Evolutionary conservation across 177 flowering plant genomes (phyloP), one percentile per base, ranked within the genome.

Genomic region (Viscum album): DNA sequence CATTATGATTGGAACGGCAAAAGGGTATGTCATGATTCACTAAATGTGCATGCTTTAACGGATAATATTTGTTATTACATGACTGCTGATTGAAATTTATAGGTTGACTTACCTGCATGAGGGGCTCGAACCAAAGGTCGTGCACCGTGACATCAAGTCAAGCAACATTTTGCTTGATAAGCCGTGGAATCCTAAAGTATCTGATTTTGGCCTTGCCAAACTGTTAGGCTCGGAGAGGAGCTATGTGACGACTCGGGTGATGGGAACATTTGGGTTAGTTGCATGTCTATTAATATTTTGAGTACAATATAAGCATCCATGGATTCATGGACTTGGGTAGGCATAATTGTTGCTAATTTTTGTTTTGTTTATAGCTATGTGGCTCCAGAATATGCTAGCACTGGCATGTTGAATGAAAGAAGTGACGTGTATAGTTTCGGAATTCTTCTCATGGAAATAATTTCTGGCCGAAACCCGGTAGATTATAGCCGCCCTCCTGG

Each of bases 401-500:
- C 95, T 21, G 95, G 92, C 54, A 89, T 87, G 95, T 72, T 89
- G 74, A 89, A 85, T 74, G 95, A 89, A 66, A 79, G 86, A 73
- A 89, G 95, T 70, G 95, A 89, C 78, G 89, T 89, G 1, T 89
- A 89, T 64, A 83, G 92, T 77, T 87, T 87, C 77, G 92, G 95
- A 2, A 83, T 89, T 74, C 90, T 87, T 64, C 66, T 87, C 30
- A 89, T 89, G 95, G 95, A 89, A 75, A 78, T 87, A 58, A 87
- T 89, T 71, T 79, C 90, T 23, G 92, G 92, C 33, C 81, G 95
- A 68, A 85, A 76, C 60, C 95, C 95, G 0, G 92, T 89, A 33
- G 95, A 89, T 76, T 89, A 89, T 47, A 83, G 86, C 74, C 79
- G 92, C 4, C 86, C 95, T 62, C 77, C 82, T 1, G 90, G 85